Base-by-base conservation (phyloP, 345 rosid species). In the Populus euphratica region DNA sequence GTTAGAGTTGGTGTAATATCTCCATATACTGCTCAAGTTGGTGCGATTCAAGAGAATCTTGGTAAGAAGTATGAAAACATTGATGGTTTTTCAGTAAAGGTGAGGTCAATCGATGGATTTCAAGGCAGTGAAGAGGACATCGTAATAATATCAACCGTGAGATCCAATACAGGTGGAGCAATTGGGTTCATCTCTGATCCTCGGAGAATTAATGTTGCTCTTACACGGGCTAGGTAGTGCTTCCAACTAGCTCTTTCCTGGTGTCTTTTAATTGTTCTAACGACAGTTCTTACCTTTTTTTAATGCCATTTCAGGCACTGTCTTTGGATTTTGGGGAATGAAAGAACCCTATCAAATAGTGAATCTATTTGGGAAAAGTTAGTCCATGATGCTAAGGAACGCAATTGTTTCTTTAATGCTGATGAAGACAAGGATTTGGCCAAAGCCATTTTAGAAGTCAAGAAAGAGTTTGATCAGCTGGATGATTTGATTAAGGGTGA, bases 311-410 rank as follows among this genome's bases (percentile, higher is more conserved):
- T 4, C 50, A 88, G 93, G 81, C 84, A 86, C 39, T 75, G 91
- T 68, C 86, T 88, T 25, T 88, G 91, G 93, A 86, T 89, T 79
- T 70, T 88, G 73, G 93, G 91, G 62, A 77, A 82, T 76, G 86
- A 71, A 79, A 77, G 64, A 76, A 88, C 90, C 1, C 80, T 90
- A 68, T 21, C 35, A 21, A 78, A 65, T 16, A 77, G 83, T 65
- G 72, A 71, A 16, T 83, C 91, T 13, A 76, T 80, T 12, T 88
- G 92, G 92, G 31, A 77, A 61, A 16, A 47, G 1, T 49, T 88
- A 67, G 66, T 86, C 14, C 23, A 2, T 72, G 88, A 88, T 84
- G 89, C 91, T 13, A 87, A 79, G 67, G 38, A 20, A 5, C 87
- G 89, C 8, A 33, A 31, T 3, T 85, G 89, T 78, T 88, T 88